phyloP scores from a whole-genome alignment of 2,329 filamentous ascomycete species.

The Ceratocystis eucalypticola region DNA sequence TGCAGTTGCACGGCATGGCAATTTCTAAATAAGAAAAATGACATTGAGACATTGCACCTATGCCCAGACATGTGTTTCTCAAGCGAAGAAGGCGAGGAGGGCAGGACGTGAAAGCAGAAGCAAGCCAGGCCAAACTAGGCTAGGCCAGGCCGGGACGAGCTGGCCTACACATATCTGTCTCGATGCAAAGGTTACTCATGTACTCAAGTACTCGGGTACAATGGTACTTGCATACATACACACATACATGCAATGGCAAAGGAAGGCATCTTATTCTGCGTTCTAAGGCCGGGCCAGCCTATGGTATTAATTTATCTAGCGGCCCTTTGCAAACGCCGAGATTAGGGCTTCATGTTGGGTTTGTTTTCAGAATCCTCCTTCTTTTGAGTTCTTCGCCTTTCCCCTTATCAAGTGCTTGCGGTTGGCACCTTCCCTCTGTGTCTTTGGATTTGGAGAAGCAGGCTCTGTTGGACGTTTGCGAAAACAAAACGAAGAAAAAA shows the following conservation, averaged over 20 bases:
- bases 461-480: neutral
- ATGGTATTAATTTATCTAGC: neutral
- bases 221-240: neutral
- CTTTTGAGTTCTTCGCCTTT: neutral
- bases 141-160: too few relatives aligned
- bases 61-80: neutral
- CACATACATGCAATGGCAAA: neutral
- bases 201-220: neutral
- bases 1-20: constrained; percentile 3
- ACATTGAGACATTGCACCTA: neutral
- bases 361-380: neutral
- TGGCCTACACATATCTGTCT: too few relatives aligned
- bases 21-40: constrained; percentile 1
- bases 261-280: neutral
- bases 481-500: neutral
- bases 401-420: neutral
- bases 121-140: neutral
- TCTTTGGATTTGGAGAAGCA: neutral
- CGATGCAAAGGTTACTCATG: neutral
- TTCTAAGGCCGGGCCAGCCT: neutral
- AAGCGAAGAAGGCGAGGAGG: neutral
- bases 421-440: neutral
- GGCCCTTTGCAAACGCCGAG: neutral
- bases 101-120: neutral
- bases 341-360: neutral